Base-by-base conservation (phyloP, 352 stramenopile genomes). In the Globisporangium okanoganense region DNA sequence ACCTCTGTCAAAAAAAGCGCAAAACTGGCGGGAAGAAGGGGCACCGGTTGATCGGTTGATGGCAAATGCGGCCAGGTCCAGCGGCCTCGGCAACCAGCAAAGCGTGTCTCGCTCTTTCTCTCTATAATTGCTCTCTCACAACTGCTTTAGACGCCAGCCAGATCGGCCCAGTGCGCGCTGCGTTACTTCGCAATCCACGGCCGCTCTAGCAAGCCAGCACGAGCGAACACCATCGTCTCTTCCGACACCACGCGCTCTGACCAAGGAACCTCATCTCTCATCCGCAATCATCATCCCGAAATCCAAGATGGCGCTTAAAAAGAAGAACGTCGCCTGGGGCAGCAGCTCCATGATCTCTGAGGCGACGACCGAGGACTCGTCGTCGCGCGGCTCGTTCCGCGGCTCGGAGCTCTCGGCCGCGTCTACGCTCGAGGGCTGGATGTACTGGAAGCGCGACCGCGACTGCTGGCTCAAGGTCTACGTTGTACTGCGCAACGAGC, bases 401-500 rank as follows among this genome's bases (percentile, higher is more conserved):
- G 67, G 78, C 22, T 63, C 51, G 20, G 60, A 61, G 47, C 63
- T 70, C 31, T 35, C 48, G 27, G 38, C 62, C 14, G 16, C 50
- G 20, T 61, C 51, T 45, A 62, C 67, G 25, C 59, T 86, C 38
- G 67, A 85, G 48, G 79, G 75, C 38, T 92, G 82, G 82, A 87
- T 90, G 73, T 92, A 90, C 72, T 92, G 82, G 82, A 79, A 80
- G 45, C 79, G 73, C 55, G 76, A 79, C 54, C 53, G 49, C 43
- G 69, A 79, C 56, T 87, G 74, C 70, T 92, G 82, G 82, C 78
- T 85, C 58, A 92, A 92, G 66, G 82, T 92, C 54, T 90, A 78
- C 66, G 79, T 75, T 51, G 78, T 87, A 47, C 67, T 90, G 57
- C 73, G 73, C 41, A 80, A 88, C 61, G 75, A 92, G 65, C 66